phyloP scores from a whole-genome alignment of 257 asterid genomes.

The Nicotiana attenuata region DNA sequence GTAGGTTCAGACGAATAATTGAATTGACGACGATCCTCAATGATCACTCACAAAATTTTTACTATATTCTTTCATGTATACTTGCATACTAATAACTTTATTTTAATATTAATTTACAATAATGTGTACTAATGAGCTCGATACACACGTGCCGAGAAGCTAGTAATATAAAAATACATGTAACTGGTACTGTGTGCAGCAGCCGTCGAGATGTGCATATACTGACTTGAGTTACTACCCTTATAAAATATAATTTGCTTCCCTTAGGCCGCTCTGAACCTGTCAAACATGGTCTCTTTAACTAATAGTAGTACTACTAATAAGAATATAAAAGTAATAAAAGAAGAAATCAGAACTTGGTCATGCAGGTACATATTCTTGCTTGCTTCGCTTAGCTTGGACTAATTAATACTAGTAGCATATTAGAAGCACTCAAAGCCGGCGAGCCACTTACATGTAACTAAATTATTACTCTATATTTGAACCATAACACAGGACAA shows the following conservation, averaged over 20 bases:
- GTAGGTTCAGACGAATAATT: too few relatives aligned
- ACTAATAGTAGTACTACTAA: not conserved
- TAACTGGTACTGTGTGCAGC: too few relatives aligned
- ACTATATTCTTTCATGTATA: too few relatives aligned
- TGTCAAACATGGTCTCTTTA: not conserved
- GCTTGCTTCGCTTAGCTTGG: not conserved
- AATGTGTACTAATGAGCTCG: too few relatives aligned
- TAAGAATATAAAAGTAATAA: not conserved
- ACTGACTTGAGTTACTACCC: too few relatives aligned
- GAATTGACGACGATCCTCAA: too few relatives aligned
- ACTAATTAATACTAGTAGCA: not conserved
- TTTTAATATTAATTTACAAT: too few relatives aligned
- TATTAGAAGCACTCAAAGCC: constrained; percentile 27
- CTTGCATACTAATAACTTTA: too few relatives aligned
- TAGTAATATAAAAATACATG: too few relatives aligned
- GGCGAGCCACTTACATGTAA: constrained; percentile 26
- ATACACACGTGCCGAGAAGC: too few relatives aligned
- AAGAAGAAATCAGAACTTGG: not conserved
- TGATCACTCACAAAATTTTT: too few relatives aligned
- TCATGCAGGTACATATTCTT: not conserved
- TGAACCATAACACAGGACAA: constrained; percentile 8
- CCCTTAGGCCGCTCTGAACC: not conserved
- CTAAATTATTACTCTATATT: constrained; percentile 2
- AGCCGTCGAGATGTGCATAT: too few relatives aligned
- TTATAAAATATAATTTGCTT: not conserved